Evolutionary conservation across 805 yeast genomes (phyloP), one percentile per base, ranked within the genome.

Genomic region (Myxozyma neglecta): DNA sequence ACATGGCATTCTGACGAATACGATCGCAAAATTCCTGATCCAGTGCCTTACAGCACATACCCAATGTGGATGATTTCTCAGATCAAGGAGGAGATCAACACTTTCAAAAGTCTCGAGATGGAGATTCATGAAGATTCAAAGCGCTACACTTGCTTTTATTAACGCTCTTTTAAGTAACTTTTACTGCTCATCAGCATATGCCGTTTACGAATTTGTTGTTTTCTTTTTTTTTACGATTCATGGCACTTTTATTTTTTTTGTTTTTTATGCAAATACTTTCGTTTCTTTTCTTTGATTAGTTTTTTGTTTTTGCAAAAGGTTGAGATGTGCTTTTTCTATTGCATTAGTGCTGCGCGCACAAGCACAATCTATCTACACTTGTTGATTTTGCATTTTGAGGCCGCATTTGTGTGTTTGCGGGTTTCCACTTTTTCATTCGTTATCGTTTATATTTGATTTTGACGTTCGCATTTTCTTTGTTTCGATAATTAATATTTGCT

Each of bases 131-230:
- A 84, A 54, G 84, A 81, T 20, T 89, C 97, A 1, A 80, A 83
- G 68, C 85, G 90, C 68, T 85, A 87, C 73, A 93, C 97, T 0
- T 97, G 91, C 71, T 93, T 88, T 74, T 87, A 86, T 68, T 91
- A 75, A 75, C 34, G 24, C 24, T 53, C 10, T 53, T n/a, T 20
- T 53, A 11, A 14, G 37, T 29, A 8, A 10, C 24, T 24, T 24
- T 24, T 24, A 24, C 29, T 24, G 29, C 29, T 24, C 29, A 24
- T 24, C 29, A 24, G 29, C 29, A 24, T 24, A 24, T 24, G 29
- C 29, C 29, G 29, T 24, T 24, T 24, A 24, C 29, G 29, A 24
- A 24, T 24, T 24, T 24, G 29, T 24, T 24, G 2, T 24, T 24
- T 24, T 24, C 29, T 5, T 5, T 24, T 24, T 3, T 24, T 24